Conservation (phyloP, 257 asterid species). For the Gentiana dahurica region DNA sequence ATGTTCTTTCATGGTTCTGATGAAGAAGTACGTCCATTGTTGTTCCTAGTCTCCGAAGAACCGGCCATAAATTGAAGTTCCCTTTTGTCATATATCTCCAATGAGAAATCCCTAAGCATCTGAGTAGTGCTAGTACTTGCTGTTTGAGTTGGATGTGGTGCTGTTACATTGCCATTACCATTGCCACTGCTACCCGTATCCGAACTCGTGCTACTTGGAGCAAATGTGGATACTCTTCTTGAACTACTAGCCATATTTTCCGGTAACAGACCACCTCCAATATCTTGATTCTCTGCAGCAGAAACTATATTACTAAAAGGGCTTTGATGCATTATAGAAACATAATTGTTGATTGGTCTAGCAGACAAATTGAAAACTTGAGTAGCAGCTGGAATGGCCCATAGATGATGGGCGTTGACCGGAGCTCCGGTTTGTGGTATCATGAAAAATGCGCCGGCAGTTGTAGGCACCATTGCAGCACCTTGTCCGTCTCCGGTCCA, state of each 20-base stretch:
- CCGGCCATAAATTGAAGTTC: slow-evolving; percentile 75
- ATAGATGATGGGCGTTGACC: slow-evolving; percentile 29
- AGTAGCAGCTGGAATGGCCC: slow-evolving; percentile 77
- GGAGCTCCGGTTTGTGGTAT: slow-evolving; percentile 27
- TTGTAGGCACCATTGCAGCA: slow-evolving; percentile 12
- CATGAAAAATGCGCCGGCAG: slow-evolving; percentile 50
- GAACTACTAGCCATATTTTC: slow-evolving; percentile 4
- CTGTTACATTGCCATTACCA: slow-evolving; percentile 14
- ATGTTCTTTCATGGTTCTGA: slow-evolving; percentile 20
- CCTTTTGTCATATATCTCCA: slow-evolving; percentile 52
- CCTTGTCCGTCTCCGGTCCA: slow-evolving; percentile 25
- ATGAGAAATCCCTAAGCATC: slow-evolving; percentile 45
- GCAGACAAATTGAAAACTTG: too few relatives aligned
- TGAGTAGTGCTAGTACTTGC: slow-evolving; percentile 32
- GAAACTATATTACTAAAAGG: slow-evolving; percentile 7
- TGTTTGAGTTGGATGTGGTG: neutral
- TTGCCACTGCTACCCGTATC: too few relatives aligned
- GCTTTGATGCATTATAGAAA: slow-evolving; percentile 23
- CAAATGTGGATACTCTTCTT: slow-evolving; percentile 23
- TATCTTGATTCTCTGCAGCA: slow-evolving; percentile 7
- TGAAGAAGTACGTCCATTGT: slow-evolving; percentile 30
- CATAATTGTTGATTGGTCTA: slow-evolving; percentile 37
- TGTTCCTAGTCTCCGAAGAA: slow-evolving; percentile 17
- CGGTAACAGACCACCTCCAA: slow-evolving; percentile 4
- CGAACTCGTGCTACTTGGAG: slow-evolving; percentile 19